Base-by-base conservation (phyloP, 2,329 filamentous ascomycete species). In the Fusarium sp. region DNA sequence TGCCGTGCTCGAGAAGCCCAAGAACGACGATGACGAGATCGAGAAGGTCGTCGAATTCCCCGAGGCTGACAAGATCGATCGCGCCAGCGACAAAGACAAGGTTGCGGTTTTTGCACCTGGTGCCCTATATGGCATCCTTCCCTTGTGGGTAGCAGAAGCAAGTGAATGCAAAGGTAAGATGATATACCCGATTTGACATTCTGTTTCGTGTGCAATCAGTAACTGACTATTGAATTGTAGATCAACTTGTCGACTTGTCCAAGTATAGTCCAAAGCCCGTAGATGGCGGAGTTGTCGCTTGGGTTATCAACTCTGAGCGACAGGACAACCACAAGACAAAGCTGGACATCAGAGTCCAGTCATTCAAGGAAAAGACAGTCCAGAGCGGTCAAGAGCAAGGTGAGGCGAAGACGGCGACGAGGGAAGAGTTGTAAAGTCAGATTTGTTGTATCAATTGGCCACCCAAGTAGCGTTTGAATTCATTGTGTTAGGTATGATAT, bases 101-200 rank as follows among this genome's bases (percentile, higher is more conserved):
- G 75, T 84, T 3, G 82, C 83, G n/a, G 80, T 87, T 30, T 87
- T 87, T 73, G 84, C 85, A 20, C 85, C 85, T 0, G 85, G 85
- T 0, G 85, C 85, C 12, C 70, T 87, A 12, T 86, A 87, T 61
- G 79, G 83, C 34, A 79, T 82, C 13, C 68, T 86, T 48, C 85
- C 85, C 34, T 77, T 87, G 6, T 87, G 83, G 83, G 80, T 84
- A 2, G 84, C 84, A 2, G 81, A 80, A 61, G 70, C 68, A 9
- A 83, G 78, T 41, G 74, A 77, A 29, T 86, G 85, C 71, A 78
- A 81, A 61, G 82, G 83, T 83, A 66, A 72, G 79, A 76, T 44
- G 4, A 73, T 79, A 76, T 45, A 7, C 30, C 16, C 10, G 9
- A 16, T 37, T 13, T 24, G 13, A 18, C 29, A 27, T n/a, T 14